phyloP scores from a whole-genome alignment of 805 yeast genomes.

The Candida rishiriensis region DNA sequence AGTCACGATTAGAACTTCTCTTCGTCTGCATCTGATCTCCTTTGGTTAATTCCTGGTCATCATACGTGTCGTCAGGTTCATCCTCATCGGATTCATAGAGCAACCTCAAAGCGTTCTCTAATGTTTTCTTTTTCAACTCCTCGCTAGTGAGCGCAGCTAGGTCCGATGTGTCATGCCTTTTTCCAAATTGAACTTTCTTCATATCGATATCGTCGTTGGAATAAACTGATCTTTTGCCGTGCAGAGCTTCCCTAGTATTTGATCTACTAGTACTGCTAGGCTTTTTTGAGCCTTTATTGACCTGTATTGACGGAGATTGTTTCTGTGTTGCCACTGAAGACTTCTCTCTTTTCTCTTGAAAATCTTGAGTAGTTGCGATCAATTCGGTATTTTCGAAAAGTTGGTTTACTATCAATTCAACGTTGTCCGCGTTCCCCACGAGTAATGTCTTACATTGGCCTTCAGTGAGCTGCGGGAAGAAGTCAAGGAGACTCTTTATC shows the following conservation, averaged over 20 bases:
- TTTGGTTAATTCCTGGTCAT: constrained; percentile 45
- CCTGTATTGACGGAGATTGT: not conserved
- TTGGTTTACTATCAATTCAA: constrained; percentile 53
- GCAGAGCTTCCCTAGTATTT: too few species aligned
- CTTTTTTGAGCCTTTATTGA: not conserved
- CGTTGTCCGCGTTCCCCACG: constrained; percentile 41
- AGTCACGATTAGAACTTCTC: constrained; percentile 21
- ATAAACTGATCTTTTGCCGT: constrained; percentile 20
- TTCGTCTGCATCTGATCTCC: constrained; percentile 5
- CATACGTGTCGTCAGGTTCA: constrained; percentile 78
- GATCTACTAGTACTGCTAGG: too few species aligned
- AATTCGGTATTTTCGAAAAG: constrained; percentile 60
- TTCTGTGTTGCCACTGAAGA: not conserved
- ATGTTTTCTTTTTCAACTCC: constrained; percentile 53
- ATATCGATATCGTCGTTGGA: constrained; percentile 29
- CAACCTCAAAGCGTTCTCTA: constrained; percentile 52
- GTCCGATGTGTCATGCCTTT: constrained; percentile 21
- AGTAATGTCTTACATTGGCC: constrained; percentile 48
- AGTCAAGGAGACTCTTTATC: constrained; percentile 41
- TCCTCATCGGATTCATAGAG: constrained; percentile 77
- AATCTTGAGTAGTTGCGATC: constrained; percentile 30
- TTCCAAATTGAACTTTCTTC: constrained; percentile 31
- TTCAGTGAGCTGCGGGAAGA: constrained; percentile 61
- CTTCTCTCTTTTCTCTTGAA: constrained; percentile 13
- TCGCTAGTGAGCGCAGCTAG: constrained; percentile 20